phyloP scores from a whole-genome alignment of 495 filamentous ascomycete genomes.

The Talaromyces adpressus region DNA sequence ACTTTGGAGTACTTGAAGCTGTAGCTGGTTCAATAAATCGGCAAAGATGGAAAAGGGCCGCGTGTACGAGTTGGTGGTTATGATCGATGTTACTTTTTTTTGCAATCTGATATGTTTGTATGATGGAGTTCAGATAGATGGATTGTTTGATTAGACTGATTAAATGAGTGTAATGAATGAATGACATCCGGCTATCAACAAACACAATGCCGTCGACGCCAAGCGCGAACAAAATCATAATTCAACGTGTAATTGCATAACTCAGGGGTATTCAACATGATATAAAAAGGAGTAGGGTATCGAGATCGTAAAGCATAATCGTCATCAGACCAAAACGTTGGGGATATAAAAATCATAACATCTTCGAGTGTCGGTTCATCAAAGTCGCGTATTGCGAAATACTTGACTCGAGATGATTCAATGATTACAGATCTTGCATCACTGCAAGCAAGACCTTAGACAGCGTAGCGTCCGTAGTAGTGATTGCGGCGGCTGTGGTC shows the following conservation, averaged over 20 bases:
- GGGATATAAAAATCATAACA: neutral
- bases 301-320: constrained; percentile 4
- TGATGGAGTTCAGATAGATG: neutral
- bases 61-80: neutral
- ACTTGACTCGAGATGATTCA: neutral
- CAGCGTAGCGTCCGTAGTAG: constrained; percentile 7
- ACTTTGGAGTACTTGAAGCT: neutral
- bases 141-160: neutral
- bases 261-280: neutral
- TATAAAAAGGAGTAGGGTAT: neutral
- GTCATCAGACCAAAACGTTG: neutral
- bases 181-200: neutral
- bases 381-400: neutral
- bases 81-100: neutral
- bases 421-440: neutral
- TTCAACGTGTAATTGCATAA: neutral
- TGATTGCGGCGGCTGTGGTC: constrained; percentile 1
- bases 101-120: neutral
- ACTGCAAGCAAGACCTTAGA: neutral
- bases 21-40: neutral
- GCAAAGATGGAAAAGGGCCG: neutral
- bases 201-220: neutral
- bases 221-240: neutral
- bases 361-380: neutral
- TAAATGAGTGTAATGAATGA: neutral